These are phyloP conservation scores for Dorcoceras hygrometricum DNA, from an alignment of 257 asterid genomes.

Conservation along the genomic window DNA sequence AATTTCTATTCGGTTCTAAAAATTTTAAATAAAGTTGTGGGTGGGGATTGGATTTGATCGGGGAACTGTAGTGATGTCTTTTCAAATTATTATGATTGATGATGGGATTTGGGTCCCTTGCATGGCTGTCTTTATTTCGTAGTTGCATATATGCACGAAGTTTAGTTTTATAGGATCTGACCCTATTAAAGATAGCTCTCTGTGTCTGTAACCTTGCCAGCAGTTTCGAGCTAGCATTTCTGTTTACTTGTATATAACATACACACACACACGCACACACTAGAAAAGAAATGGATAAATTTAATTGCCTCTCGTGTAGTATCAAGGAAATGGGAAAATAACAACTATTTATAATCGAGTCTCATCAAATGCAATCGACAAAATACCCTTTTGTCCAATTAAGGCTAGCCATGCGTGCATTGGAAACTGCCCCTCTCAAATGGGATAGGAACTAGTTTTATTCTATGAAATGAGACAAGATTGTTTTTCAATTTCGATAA, in stretches of 20 bases:
- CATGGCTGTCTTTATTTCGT: not conserved
- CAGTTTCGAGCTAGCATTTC: slow-evolving; percentile 16
- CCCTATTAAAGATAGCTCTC: not conserved
- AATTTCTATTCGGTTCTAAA: too few relatives aligned
- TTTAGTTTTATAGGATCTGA: not conserved
- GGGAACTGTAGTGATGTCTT: slow-evolving; percentile 25
- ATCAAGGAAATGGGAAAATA: too few relatives aligned
- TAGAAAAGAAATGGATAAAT: too few relatives aligned
- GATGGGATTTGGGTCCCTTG: slow-evolving; percentile 32
- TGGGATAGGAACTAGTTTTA: not conserved
- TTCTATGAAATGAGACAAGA: slow-evolving; percentile 8
- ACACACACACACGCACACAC: too few relatives aligned
- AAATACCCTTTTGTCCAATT: too few relatives aligned
- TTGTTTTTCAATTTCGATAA: not conserved
- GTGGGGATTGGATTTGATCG: slow-evolving; percentile 24
- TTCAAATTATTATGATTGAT: slow-evolving; percentile 16
- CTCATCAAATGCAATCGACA: not conserved
- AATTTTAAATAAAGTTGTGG: too few relatives aligned
- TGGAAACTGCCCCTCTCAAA: not conserved
- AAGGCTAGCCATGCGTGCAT: not conserved
- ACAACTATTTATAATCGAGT: too few relatives aligned
- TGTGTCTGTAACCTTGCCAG: not conserved
- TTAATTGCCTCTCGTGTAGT: too few relatives aligned
- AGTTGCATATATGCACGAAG: not conserved
- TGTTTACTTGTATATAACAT: slow-evolving; percentile 2